Percentiles rank a stretch among this genome's conserved stretches.
phyloP scores from a whole-genome alignment of 164 flowering plant species.

The Vitis cinerea region DNA sequence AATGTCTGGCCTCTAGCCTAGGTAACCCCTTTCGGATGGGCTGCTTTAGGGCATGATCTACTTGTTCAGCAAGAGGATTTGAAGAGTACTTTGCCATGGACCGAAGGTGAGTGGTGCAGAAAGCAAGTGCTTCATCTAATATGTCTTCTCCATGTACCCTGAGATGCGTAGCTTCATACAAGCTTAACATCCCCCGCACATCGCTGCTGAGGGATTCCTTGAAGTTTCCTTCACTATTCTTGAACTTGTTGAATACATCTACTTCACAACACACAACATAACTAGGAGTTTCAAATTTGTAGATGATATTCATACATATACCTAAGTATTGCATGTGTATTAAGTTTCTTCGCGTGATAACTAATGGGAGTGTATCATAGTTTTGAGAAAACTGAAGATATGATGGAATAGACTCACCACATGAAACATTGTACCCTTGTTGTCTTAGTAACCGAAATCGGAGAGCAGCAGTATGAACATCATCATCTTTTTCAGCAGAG shows the following conservation, averaged over 20 bases:
- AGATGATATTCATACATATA: too few species aligned
- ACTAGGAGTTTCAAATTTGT: too few species aligned
- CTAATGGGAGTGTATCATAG: too few species aligned
- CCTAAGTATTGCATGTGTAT: too few species aligned
- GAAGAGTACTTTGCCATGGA: not conserved
- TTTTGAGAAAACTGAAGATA: too few species aligned
- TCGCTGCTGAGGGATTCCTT: not conserved
- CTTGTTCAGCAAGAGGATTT: conserved; percentile 8
- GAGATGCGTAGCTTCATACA: conserved; percentile 14
- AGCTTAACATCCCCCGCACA: conserved; percentile 5
- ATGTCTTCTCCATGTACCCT: conserved; percentile 12
- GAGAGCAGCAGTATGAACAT: conserved; percentile 7
- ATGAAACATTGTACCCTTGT: conserved; percentile 6
- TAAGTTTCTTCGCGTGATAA: too few species aligned
- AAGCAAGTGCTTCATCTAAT: conserved; percentile 24
- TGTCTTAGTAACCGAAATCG: conserved; percentile 6
- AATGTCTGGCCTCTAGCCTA: conserved; percentile 13
- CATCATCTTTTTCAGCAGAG: not conserved
- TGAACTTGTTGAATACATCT: conserved; percentile 17
- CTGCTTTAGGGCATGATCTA: conserved; percentile 7
- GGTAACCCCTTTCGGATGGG: conserved; percentile 9
- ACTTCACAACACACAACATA: not conserved
- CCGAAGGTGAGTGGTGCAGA: conserved; percentile 8
- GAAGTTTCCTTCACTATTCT: not conserved
- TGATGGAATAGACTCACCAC: not conserved